Conservation (phyloP, 176 grass and related monocot species). For the Cymbopogon citratus region DNA sequence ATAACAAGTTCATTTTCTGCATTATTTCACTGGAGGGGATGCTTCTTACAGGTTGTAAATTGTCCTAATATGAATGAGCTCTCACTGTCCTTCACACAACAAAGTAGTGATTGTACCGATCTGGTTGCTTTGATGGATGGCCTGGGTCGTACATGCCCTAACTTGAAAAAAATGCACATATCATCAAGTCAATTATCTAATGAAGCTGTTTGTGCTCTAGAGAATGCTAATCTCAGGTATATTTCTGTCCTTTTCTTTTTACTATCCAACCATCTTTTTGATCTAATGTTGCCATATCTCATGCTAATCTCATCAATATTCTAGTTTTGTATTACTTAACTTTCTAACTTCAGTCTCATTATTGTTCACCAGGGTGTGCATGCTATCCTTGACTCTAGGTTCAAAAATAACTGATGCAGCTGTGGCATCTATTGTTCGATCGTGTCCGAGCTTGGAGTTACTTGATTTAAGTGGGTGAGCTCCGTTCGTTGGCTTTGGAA, state of each 20-base stretch:
- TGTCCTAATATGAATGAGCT: slow-evolving; percentile 85
- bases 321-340: background rate
- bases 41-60: slow-evolving; percentile 65
- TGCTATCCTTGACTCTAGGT: slow-evolving; percentile 85
- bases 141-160: slow-evolving; percentile 65
- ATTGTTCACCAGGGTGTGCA: slow-evolving; percentile 67
- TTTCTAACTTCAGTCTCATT: slow-evolving; percentile 11
- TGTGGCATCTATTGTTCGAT: slow-evolving; percentile 76
- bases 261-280: background rate
- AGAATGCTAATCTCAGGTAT: slow-evolving; percentile 78
- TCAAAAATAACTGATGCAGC: slow-evolving; percentile 91
- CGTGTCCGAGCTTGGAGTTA: slow-evolving; percentile 68
- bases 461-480: slow-evolving; percentile 96
- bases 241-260: slow-evolving; percentile 1
- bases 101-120: slow-evolving; percentile 75
- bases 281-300: background rate
- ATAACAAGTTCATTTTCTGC: background rate
- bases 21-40: slow-evolving; percentile 8
- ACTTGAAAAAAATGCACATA: slow-evolving; percentile 71
- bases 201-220: slow-evolving; percentile 81
- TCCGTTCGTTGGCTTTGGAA: slow-evolving; percentile 6
- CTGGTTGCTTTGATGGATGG: slow-evolving; percentile 64
- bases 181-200: slow-evolving; percentile 72
- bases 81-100: slow-evolving; percentile 64
- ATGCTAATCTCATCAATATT: slow-evolving; percentile 5